A percentile compares a stretch with the other conserved stretches of the same genome.
Evolutionary conservation across 2,329 filamentous ascomycete genomes (phyloP).

Genomic region (Neoarthrinium moseri): DNA sequence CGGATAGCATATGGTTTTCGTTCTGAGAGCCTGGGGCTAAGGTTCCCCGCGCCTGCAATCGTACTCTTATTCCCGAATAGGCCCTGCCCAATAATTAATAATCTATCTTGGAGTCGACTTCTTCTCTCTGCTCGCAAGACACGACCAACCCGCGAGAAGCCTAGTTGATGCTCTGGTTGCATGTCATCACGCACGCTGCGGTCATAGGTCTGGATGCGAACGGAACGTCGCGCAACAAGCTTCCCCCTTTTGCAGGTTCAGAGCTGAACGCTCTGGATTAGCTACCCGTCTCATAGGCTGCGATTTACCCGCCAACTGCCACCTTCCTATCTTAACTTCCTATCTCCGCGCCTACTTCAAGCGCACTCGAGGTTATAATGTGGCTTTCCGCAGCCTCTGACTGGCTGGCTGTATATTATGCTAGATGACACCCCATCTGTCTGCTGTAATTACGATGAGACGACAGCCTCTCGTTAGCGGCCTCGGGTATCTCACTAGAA

Average conservation of each 20-base stretch:
- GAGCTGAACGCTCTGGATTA: background rate
- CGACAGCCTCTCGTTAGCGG: background rate
- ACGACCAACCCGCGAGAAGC: too few relatives aligned
- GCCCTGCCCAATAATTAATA: too few relatives aligned
- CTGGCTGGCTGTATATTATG: background rate
- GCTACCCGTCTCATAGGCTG: background rate
- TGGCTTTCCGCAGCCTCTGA: background rate
- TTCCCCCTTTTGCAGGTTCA: constrained; percentile 4
- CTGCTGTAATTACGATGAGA: background rate
- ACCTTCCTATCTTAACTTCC: constrained; percentile 8
- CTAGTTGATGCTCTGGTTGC: too few relatives aligned
- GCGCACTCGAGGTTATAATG: background rate
- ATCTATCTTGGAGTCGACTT: too few relatives aligned
- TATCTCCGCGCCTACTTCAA: constrained; percentile 8
- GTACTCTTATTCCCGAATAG: too few relatives aligned
- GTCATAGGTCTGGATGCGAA: too few relatives aligned
- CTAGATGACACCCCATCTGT: background rate
- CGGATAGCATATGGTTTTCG: too few relatives aligned
- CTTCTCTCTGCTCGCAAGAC: too few relatives aligned
- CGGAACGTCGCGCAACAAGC: too few relatives aligned
- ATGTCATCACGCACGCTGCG: too few relatives aligned
- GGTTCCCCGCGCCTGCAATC: too few relatives aligned
- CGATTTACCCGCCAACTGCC: constrained; percentile 6
- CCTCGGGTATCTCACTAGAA: background rate
- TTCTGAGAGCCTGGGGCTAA: too few relatives aligned